Evolutionary conservation across 2,329 filamentous ascomycete genomes (phyloP).

Genomic region (Zelopaecilomyces penicillatus): DNA sequence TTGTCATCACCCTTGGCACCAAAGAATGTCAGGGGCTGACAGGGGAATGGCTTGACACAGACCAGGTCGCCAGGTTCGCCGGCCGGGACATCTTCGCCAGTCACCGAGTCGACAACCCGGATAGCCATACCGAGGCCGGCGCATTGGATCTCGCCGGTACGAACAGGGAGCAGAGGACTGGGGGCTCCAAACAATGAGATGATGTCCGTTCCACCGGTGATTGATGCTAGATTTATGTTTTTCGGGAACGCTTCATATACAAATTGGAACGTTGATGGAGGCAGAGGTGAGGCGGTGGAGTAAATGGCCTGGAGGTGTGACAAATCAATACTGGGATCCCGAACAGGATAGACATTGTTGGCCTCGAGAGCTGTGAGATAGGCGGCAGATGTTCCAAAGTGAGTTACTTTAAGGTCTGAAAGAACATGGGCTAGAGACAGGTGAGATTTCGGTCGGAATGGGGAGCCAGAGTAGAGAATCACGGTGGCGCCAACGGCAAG

Average conservation of each 20-base stretch:
- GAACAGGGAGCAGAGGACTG: slow-evolving; percentile 65
- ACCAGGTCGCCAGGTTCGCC: slow-evolving; percentile 80
- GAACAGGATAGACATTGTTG: slow-evolving; percentile 51
- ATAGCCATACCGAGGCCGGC: slow-evolving; percentile 75
- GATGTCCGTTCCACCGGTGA: slow-evolving; percentile 94
- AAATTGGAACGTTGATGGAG: slow-evolving; percentile 86
- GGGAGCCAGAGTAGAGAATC: slow-evolving; percentile 85
- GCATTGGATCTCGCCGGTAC: slow-evolving; percentile 68
- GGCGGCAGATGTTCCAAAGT: slow-evolving; percentile 91
- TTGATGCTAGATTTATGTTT: slow-evolving; percentile 79
- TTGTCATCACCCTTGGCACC: slow-evolving; percentile 56
- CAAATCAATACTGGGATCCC: slow-evolving; percentile 48
- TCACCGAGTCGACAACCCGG: slow-evolving; percentile 47
- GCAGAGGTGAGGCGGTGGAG: slow-evolving; percentile 85
- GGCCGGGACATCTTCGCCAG: slow-evolving; percentile 45
- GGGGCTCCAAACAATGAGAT: slow-evolving; percentile 89
- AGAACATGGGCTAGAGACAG: slow-evolving; percentile 77
- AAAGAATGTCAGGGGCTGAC: slow-evolving; percentile 86
- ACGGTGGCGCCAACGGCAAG: slow-evolving; percentile 76
- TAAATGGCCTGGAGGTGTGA: slow-evolving; percentile 73
- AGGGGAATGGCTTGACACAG: slow-evolving; percentile 78
- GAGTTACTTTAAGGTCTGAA: slow-evolving; percentile 72
- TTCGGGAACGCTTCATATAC: slow-evolving; percentile 76
- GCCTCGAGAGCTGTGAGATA: slow-evolving; percentile 89
- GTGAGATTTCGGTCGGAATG: slow-evolving; percentile 71